A percentile compares a stretch with the other conserved stretches of the same genome.
These are phyloP conservation scores for Trypanosoma lewisi DNA, from an alignment of 208 protist species.

Conservation along the genomic window DNA sequence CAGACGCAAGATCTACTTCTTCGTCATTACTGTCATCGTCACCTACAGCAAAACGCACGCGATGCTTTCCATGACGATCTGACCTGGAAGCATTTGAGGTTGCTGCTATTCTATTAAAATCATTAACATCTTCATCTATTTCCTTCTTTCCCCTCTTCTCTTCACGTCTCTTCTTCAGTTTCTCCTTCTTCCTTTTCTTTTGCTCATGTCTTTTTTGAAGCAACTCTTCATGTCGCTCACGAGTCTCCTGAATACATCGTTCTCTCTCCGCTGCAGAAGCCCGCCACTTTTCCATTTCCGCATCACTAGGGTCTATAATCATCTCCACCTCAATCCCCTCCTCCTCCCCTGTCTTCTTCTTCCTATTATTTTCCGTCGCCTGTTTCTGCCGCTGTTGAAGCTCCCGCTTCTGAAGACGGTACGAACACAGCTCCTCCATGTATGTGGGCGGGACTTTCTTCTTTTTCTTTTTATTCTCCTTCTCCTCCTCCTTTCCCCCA, in stretches of 20 bases:
- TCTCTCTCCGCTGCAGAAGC: conserved; percentile 27
- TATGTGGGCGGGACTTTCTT: conserved; percentile 50
- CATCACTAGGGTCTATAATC: conserved; percentile 52
- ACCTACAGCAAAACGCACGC: not conserved
- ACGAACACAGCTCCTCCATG: conserved; percentile 83
- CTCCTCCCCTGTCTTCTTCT: not conserved
- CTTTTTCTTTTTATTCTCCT: conserved; percentile 3
- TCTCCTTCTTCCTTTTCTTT: conserved; percentile 5
- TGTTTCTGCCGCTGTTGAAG: conserved; percentile 13
- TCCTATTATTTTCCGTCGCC: not conserved
- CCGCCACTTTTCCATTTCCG: conserved; percentile 43
- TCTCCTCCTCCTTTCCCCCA: not conserved
- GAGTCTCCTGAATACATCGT: conserved; percentile 27
- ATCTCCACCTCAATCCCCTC: not conserved
- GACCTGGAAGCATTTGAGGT: not conserved
- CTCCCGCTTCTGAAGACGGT: conserved; percentile 60
- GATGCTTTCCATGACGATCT: conserved; percentile 3
- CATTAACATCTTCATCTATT: not conserved
- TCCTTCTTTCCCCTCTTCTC: not conserved
- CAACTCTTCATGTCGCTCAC: conserved; percentile 27
- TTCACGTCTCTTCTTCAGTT: conserved; percentile 17
- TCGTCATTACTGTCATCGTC: conserved; percentile 9
- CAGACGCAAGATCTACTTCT: not conserved
- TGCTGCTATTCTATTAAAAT: not conserved
- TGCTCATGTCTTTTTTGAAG: conserved; percentile 17